These are phyloP conservation scores for Nemania sp. DNA, from an alignment of 2,329 filamentous ascomycete genomes.

Conservation along the genomic window DNA sequence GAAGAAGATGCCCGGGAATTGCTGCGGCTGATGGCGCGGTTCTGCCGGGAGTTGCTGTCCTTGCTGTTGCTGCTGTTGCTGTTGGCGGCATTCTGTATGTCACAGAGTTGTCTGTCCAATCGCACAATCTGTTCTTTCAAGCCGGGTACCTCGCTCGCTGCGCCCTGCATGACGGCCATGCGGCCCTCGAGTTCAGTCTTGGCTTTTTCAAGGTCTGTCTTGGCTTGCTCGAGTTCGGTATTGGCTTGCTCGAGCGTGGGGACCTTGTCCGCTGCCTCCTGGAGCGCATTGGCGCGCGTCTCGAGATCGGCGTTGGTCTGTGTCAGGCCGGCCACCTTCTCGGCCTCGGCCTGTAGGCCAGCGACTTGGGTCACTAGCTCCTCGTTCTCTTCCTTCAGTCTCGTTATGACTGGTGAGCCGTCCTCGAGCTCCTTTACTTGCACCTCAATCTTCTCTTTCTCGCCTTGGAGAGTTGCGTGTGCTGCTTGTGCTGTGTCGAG, in stretches of 20 bases:
- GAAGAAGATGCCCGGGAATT: constrained; percentile 30
- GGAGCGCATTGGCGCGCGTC: constrained; percentile 26
- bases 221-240: constrained; percentile 19
- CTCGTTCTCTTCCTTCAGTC: constrained; percentile 33
- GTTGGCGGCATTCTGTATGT: constrained; percentile 22
- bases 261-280: constrained; percentile 29
- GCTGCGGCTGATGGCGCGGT: constrained; percentile 33
- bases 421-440: constrained; percentile 33
- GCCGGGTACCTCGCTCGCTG: constrained; percentile 31
- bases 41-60: constrained; percentile 12
- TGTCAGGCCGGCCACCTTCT: constrained; percentile 20
- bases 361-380: constrained; percentile 29
- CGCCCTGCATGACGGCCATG: constrained; percentile 14
- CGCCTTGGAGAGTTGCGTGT: constrained; percentile 26
- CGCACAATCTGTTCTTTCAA: constrained; percentile 31
- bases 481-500: constrained; percentile 33
- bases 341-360: constrained; percentile 22
- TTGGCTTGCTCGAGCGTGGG: constrained; percentile 27
- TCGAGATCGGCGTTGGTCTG: constrained; percentile 32
- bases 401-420: constrained; percentile 25
- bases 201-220: constrained; percentile 3
- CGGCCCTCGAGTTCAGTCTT: constrained; percentile 20
- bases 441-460: constrained; percentile 32
- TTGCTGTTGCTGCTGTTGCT: background rate
- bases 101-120: constrained; percentile 28